A percentile compares a stretch with the other conserved stretches of the same genome.
phyloP scores from a whole-genome alignment of 2,329 filamentous ascomycete genomes.

The Lasiodiplodia gonubiensis region DNA sequence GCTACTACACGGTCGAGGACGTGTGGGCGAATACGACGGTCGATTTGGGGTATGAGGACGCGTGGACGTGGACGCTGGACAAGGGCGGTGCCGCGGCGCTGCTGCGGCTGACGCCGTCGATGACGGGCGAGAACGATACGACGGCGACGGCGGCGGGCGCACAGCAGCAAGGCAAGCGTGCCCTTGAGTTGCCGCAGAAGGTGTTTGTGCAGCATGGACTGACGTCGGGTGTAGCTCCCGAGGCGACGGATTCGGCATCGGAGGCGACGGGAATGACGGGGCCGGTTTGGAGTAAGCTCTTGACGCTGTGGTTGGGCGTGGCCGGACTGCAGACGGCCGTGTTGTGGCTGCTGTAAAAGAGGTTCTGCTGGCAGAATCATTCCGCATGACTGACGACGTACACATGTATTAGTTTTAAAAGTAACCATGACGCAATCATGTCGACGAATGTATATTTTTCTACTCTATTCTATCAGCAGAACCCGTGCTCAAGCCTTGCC shows the following conservation, averaged over 20 bases:
- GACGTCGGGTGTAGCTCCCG: background rate
- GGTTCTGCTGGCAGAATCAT: background rate
- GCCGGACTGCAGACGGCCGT: background rate
- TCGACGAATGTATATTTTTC: background rate
- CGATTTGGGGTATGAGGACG: background rate
- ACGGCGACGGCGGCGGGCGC: background rate
- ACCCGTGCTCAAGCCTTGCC: slow-evolving; percentile 57
- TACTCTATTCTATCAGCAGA: slow-evolving; percentile 12
- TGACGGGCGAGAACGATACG: background rate
- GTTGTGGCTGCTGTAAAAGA: background rate
- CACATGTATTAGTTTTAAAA: background rate
- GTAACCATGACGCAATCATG: background rate
- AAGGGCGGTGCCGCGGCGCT: background rate
- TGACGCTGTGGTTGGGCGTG: background rate
- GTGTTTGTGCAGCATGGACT: background rate
- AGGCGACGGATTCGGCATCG: background rate
- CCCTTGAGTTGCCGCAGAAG: background rate
- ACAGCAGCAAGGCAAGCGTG: slow-evolving; percentile 32
- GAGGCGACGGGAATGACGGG: background rate
- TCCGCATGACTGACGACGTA: background rate
- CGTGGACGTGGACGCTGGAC: slow-evolving; percentile 7
- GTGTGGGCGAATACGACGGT: background rate
- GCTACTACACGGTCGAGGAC: slow-evolving; percentile 7
- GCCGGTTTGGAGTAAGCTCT: background rate
- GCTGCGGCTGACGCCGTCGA: slow-evolving; percentile 2